These are phyloP conservation scores for Acanthamoeba lenticulata DNA, from an alignment of 208 protist species.

Conservation along the genomic window DNA sequence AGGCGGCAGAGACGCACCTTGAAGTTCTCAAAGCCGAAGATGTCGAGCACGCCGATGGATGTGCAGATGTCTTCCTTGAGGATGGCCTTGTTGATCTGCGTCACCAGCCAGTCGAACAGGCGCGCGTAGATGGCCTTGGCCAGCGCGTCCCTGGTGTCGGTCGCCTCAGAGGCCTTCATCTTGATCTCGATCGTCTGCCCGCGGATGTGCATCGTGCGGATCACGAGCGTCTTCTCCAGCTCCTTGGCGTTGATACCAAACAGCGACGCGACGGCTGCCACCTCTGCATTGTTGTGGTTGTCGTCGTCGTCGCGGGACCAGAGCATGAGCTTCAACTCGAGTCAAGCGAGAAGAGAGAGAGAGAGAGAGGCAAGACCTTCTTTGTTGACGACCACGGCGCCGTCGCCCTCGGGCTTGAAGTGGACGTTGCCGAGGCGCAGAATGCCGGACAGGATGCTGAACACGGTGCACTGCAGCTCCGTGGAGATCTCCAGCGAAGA, in stretches of 20 bases:
- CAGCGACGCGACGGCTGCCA: background rate
- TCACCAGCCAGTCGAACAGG: slow-evolving; percentile 67
- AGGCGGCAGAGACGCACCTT: slow-evolving; percentile 23
- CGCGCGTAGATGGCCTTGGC: slow-evolving; percentile 63
- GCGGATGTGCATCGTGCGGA: slow-evolving; percentile 57
- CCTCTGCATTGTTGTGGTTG: slow-evolving; percentile 15
- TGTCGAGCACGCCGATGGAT: slow-evolving; percentile 86
- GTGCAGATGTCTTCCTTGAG: slow-evolving; percentile 15
- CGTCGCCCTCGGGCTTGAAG: slow-evolving; percentile 54
- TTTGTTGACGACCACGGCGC: slow-evolving; percentile 38
- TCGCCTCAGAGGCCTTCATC: slow-evolving; percentile 56
- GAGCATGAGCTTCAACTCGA: background rate
- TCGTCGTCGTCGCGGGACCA: background rate
- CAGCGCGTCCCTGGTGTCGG: slow-evolving; percentile 58
- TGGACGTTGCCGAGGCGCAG: slow-evolving; percentile 92
- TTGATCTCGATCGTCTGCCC: slow-evolving; percentile 26
- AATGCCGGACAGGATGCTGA: slow-evolving; percentile 90
- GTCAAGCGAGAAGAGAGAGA: background rate
- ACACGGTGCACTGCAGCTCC: slow-evolving; percentile 84
- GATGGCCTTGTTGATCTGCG: slow-evolving; percentile 58
- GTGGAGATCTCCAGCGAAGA: background rate
- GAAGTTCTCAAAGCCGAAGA: slow-evolving; percentile 97
- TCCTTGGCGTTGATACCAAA: slow-evolving; percentile 17
- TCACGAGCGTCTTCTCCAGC: slow-evolving; percentile 1
- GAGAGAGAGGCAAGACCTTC: background rate